These are phyloP conservation scores for Diaporthe citriasiana DNA, from an alignment of 2,329 filamentous ascomycete genomes.

Conservation along the genomic window DNA sequence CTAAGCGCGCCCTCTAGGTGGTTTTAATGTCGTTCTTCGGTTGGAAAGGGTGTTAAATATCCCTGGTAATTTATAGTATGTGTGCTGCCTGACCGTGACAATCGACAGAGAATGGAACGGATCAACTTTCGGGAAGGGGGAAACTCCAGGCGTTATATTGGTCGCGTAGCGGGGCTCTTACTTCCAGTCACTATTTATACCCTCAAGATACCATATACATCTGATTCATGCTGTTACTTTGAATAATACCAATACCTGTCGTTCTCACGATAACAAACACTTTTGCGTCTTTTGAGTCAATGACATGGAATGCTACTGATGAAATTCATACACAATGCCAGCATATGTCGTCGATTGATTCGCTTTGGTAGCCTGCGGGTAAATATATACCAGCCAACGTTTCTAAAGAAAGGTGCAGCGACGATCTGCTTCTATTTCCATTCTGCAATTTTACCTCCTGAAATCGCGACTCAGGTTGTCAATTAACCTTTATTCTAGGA, in stretches of 20 bases:
- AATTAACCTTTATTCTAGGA: not conserved
- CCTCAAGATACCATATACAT: slow-evolving; percentile 26
- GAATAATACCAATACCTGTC: not conserved
- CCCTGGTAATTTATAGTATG: slow-evolving; percentile 1
- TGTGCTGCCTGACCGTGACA: not conserved
- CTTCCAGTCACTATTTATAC: slow-evolving; percentile 29
- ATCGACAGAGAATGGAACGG: not conserved
- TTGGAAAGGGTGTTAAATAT: not conserved
- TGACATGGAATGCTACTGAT: not conserved
- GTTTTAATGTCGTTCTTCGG: no score
- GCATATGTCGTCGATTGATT: not conserved
- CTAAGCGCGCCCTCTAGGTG: slow-evolving; percentile 8
- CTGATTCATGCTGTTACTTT: not conserved
- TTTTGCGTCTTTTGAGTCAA: not conserved
- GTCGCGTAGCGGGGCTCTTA: not conserved
- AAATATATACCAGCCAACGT: not conserved
- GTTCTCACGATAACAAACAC: not conserved
- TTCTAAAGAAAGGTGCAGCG: not conserved
- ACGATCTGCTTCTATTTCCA: slow-evolving; percentile 15
- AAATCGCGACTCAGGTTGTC: slow-evolving; percentile 5
- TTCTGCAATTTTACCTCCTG: not conserved
- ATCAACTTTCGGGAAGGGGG: not conserved
- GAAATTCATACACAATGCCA: not conserved
- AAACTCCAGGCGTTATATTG: slow-evolving; percentile 1
- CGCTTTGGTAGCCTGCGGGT: not conserved